These are phyloP conservation scores for Fusarium sp. DNA, from an alignment of 2,329 filamentous ascomycete genomes.

Conservation along the genomic window DNA sequence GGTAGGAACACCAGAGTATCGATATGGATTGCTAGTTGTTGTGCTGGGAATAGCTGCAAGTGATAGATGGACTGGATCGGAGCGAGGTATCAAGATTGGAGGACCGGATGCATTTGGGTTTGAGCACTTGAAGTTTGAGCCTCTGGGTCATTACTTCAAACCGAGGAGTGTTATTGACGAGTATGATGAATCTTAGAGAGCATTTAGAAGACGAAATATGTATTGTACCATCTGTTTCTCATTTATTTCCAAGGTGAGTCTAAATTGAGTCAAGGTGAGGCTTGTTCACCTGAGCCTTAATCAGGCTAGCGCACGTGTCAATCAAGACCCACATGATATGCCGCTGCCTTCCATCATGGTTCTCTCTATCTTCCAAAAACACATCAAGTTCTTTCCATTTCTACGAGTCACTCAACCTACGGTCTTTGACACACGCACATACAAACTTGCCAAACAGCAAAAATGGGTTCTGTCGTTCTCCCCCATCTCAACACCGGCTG, in stretches of 20 bases:
- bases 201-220: background rate
- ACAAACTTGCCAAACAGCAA: background rate
- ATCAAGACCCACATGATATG: conserved; percentile 4
- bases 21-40: conserved; percentile 63
- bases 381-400: background rate
- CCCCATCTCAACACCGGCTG: conserved; percentile 92
- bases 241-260: background rate
- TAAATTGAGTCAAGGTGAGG: conserved; percentile 11
- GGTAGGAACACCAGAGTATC: conserved; percentile 67
- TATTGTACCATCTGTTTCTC: background rate
- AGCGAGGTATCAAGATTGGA: conserved; percentile 61
- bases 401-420: background rate
- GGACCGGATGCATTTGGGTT: conserved; percentile 62
- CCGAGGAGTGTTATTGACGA: conserved; percentile 66
- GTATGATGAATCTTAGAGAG: conserved; percentile 44
- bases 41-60: conserved; percentile 60
- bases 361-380: conserved; percentile 9
- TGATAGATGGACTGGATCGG: conserved; percentile 58
- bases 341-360: conserved; percentile 28
- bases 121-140: conserved; percentile 59
- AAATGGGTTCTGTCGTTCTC: conserved; percentile 85
- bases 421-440: background rate
- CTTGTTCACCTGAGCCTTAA: conserved; percentile 12
- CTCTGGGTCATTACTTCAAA: conserved; percentile 60
- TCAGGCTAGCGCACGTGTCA: background rate